These are phyloP conservation scores for Pleurotus sapidus DNA, from an alignment of 768 basidiomycete genomes.

Conservation along the genomic window DNA sequence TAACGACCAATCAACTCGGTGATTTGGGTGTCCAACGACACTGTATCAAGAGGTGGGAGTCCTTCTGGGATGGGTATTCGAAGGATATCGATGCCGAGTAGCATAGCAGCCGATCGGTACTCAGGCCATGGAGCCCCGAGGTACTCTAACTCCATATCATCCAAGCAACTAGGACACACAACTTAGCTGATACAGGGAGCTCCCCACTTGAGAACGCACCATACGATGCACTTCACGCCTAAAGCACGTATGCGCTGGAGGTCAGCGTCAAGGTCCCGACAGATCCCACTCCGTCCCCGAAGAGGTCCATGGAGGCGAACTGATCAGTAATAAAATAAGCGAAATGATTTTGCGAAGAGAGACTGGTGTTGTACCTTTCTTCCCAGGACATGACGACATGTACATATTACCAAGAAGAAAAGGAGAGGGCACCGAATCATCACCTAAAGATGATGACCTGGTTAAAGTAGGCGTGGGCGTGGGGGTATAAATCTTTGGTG, in stretches of 20 bases:
- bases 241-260: slow-evolving; percentile 69
- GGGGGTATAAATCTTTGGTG: not conserved
- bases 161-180: slow-evolving; percentile 60
- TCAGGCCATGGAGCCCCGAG: slow-evolving; percentile 86
- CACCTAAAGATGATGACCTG: not conserved
- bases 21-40: slow-evolving; percentile 64
- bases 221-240: slow-evolving; percentile 80
- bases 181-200: not conserved
- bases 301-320: slow-evolving; percentile 74
- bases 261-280: slow-evolving; percentile 78
- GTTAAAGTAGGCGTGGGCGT: not conserved
- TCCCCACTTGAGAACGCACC: slow-evolving; percentile 40
- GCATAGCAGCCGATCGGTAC: slow-evolving; percentile 61
- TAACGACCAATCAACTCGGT: slow-evolving; percentile 65
- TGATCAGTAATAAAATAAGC: slow-evolving; percentile 19
- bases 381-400: slow-evolving; percentile 91
- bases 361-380: slow-evolving; percentile 59
- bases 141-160: slow-evolving; percentile 78
- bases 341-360: not conserved
- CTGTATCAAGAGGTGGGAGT: slow-evolving; percentile 62
- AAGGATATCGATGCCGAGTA: slow-evolving; percentile 74
- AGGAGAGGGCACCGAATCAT: not conserved
- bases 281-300: slow-evolving; percentile 78
- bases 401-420: slow-evolving; percentile 77
- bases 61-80: slow-evolving; percentile 90